Conservation (phyloP, 805 yeast species). For the Cyberlindnera samutprakarnensis region DNA sequence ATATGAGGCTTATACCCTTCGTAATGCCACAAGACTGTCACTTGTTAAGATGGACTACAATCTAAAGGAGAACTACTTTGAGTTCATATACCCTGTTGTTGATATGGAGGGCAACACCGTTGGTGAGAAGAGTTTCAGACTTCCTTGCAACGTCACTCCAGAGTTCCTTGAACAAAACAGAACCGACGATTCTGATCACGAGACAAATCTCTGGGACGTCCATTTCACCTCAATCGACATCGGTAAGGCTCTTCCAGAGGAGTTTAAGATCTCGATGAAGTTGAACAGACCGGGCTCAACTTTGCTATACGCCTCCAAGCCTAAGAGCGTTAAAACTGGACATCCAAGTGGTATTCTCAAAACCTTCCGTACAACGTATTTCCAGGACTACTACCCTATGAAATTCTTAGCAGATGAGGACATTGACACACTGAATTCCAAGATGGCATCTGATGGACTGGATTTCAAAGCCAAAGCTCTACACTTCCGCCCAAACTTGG, state of each 20-base stretch:
- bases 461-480: constrained; percentile 8
- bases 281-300: constrained; percentile 12
- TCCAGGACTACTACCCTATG: constrained; percentile 20
- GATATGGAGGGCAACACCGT: constrained; percentile 3
- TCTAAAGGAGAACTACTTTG: constrained; percentile 14
- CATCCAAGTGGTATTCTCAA: constrained; percentile 10
- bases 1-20: constrained; percentile 12
- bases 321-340: constrained; percentile 12
- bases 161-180: constrained; percentile 12
- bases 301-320: constrained; percentile 11
- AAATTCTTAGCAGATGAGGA: constrained; percentile 10
- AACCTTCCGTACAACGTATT: constrained; percentile 9
- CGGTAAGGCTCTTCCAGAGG: constrained; percentile 15
- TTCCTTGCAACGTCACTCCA: constrained; percentile 14
- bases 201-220: constrained; percentile 15
- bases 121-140: constrained; percentile 7
- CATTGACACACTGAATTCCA: constrained; percentile 9
- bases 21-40: constrained; percentile 11
- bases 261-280: constrained; percentile 14
- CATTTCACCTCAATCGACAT: constrained; percentile 12
- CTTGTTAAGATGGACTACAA: constrained; percentile 10
- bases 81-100: constrained; percentile 14
- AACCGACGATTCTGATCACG: constrained; percentile 2
- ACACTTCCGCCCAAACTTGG: constrained; percentile 18
- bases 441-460: constrained; percentile 3